Evolutionary conservation across 2,329 filamentous ascomycete species (phyloP).

Genomic region (Penicillium occitanis): DNA sequence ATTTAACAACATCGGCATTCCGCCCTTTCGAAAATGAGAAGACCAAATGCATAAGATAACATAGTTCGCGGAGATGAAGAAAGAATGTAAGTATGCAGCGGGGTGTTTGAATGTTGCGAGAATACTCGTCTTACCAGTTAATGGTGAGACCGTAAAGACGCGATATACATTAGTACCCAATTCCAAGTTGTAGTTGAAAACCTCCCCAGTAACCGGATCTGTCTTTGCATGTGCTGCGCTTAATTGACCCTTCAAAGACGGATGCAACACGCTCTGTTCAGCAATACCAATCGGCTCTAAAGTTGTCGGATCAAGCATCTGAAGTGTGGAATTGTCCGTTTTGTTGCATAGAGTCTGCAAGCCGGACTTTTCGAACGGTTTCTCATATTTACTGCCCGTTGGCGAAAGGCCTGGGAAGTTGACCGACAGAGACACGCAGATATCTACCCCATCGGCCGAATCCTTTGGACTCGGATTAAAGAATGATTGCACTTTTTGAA

Average conservation of each 20-base stretch:
- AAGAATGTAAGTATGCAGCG: constrained; percentile 77
- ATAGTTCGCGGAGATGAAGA: constrained; percentile 70
- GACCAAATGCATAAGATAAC: constrained; percentile 73
- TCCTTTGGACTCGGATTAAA: constrained; percentile 44
- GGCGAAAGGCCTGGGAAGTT: constrained; percentile 60
- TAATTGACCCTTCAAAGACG: constrained; percentile 64
- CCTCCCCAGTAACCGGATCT: constrained; percentile 70
- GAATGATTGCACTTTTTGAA: constrained; percentile 67
- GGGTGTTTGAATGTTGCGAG: constrained; percentile 63
- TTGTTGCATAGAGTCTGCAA: constrained; percentile 59
- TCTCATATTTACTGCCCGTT: constrained; percentile 25
- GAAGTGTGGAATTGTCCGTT: constrained; percentile 58
- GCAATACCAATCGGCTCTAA: constrained; percentile 70
- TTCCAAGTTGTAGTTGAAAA: constrained; percentile 80
- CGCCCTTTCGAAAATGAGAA: constrained; percentile 58
- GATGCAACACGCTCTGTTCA: constrained; percentile 62
- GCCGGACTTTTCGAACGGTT: constrained; percentile 30
- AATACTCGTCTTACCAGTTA: constrained; percentile 66
- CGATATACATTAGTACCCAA: constrained; percentile 63
- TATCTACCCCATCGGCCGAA: constrained; percentile 51
- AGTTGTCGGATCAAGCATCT: constrained; percentile 66
- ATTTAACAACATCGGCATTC: constrained; percentile 62
- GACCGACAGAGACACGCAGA: constrained; percentile 64
- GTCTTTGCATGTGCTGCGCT: constrained; percentile 70
- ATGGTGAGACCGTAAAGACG: constrained; percentile 64